These are phyloP conservation scores for Hirsutella rhossiliensis DNA, from an alignment of 2,329 filamentous ascomycete genomes.

Conservation along the genomic window DNA sequence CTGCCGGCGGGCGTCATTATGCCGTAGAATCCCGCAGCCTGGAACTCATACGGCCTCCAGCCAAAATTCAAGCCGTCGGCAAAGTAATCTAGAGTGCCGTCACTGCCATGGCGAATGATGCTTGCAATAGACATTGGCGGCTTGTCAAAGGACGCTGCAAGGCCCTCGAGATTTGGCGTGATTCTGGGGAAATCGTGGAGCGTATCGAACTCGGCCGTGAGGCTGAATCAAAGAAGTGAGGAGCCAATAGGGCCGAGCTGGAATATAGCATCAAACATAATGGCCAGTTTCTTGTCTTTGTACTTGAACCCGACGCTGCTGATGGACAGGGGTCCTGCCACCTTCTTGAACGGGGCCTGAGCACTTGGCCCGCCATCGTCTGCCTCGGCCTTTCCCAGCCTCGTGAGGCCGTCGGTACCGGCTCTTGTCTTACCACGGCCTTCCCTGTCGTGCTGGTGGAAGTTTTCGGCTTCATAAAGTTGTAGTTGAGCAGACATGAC, in stretches of 20 bases:
- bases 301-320: constrained; percentile 23
- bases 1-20: constrained; percentile 4
- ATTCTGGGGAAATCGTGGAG: constrained; percentile 3
- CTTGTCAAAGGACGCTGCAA: constrained; percentile 19
- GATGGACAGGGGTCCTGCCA: constrained; percentile 18
- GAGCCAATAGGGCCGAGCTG: constrained; percentile 23
- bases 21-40: constrained; percentile 28
- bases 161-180: constrained; percentile 15
- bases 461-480: constrained; percentile 10
- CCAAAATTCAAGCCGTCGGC: constrained; percentile 23
- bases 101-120: constrained; percentile 16
- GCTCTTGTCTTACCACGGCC: background rate
- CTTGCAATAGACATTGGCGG: constrained; percentile 24
- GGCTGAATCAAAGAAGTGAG: constrained; percentile 19
- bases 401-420: background rate
- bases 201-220: constrained; percentile 12
- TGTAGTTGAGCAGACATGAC: constrained; percentile 12
- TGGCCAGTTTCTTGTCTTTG: constrained; percentile 11
- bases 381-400: background rate
- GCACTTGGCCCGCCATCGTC: constrained; percentile 2
- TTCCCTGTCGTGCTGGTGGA: too few species aligned
- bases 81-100: constrained; percentile 16
- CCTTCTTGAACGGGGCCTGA: constrained; percentile 16
- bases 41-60: constrained; percentile 21
- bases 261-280: constrained; percentile 22